phyloP scores from a whole-genome alignment of 1,139 yeast species.

The Lodderomyces beijingensis region DNA sequence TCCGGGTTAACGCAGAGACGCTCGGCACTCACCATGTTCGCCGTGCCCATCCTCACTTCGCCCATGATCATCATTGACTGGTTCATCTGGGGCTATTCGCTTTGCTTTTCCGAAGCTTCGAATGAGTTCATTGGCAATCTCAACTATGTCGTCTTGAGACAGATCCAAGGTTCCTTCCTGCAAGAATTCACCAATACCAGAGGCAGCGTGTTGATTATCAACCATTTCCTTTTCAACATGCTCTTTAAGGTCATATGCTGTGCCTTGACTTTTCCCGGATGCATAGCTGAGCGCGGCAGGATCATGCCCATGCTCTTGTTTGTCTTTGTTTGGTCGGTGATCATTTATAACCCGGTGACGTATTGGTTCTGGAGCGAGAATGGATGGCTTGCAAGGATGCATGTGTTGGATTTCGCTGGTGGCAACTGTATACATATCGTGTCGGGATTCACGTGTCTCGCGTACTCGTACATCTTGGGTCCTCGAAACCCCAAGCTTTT shows the following conservation, averaged over 20 bases:
- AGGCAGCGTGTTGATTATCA: conserved; percentile 37
- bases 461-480: conserved; percentile 57
- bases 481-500: conserved; percentile 43
- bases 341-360: conserved; percentile 61
- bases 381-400: conserved; percentile 50
- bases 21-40: conserved; percentile 50
- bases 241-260: conserved; percentile 51
- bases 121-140: conserved; percentile 48
- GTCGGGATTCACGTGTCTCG: conserved; percentile 56
- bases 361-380: conserved; percentile 63
- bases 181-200: conserved; percentile 29
- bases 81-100: conserved; percentile 57
- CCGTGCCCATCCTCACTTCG: conserved; percentile 41
- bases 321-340: conserved; percentile 49
- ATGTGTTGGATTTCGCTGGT: conserved; percentile 62
- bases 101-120: conserved; percentile 40
- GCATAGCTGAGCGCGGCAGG: conserved; percentile 57
- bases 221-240: conserved; percentile 47
- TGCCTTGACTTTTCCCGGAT: conserved; percentile 52
- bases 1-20: too few relatives aligned
- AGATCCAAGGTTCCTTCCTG: conserved; percentile 22
- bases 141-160: conserved; percentile 38
- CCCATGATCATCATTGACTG: conserved; percentile 49
- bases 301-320: conserved; percentile 51
- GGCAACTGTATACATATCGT: conserved; percentile 63